Evolutionary conservation across 306 rosid genomes (phyloP).

Genomic region (Echinosophora koreensis): DNA sequence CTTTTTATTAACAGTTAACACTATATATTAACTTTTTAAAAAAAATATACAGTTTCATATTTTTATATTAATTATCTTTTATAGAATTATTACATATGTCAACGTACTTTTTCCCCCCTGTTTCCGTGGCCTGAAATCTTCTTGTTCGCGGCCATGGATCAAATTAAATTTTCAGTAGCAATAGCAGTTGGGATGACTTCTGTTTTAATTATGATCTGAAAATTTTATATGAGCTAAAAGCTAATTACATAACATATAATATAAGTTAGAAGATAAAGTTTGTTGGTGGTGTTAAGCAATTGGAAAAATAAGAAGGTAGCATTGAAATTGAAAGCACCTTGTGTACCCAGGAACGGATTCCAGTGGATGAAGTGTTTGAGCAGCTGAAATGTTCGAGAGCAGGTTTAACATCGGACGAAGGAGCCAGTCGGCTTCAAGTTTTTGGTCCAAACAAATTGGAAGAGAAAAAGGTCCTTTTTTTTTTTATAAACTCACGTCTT

Average conservation of each 20-base stretch:
- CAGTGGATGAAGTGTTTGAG: conserved; percentile 93
- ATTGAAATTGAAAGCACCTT: neutral
- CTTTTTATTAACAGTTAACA: neutral
- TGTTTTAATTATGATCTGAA: neutral
- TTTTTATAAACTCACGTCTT: neutral
- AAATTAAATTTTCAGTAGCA: neutral
- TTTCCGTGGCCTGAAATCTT: neutral
- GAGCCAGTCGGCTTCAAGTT: conserved; percentile 84
- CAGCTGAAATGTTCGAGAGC: conserved; percentile 84
- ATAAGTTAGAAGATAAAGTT: neutral
- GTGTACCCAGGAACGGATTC: conserved; percentile 77
- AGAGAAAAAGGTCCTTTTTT: conserved; percentile 77
- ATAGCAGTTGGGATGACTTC: neutral
- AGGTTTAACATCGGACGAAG: conserved; percentile 87
- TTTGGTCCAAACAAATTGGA: conserved; percentile 98
- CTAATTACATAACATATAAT: neutral
- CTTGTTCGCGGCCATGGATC: neutral
- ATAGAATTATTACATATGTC: neutral
- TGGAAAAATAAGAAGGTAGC: conserved; percentile 23
- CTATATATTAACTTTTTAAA: neutral
- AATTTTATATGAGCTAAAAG: conserved; percentile 3
- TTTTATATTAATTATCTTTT: neutral
- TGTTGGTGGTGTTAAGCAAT: neutral
- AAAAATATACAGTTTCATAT: neutral
- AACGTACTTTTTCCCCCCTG: neutral